Evolutionary conservation across 768 basidiomycete species (phyloP), one percentile per base, ranked within the genome.

Genomic region (Coprinopsis strossmayeri): DNA sequence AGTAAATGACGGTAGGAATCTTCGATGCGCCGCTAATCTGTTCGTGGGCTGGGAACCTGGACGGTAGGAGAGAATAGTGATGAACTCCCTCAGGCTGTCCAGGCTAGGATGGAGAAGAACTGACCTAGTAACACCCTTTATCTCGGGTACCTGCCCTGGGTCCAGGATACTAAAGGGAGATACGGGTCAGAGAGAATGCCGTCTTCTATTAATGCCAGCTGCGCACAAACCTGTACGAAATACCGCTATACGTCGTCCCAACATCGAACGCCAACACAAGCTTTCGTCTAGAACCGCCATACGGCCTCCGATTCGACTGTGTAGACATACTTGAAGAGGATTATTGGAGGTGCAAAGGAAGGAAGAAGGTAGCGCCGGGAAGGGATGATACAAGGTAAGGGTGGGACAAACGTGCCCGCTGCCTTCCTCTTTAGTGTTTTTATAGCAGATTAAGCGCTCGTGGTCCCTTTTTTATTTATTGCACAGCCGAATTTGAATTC

Each of bases 21-120:
- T 77, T 79, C 15, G 65, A 71, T n/a, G 73, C 69, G 0, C 73
- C 72, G 5, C 67, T 73, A 34, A 68, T 61, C 5, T 66, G 64
- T 20, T 73, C 71, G 43, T 78, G 74, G 0, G 67, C 72, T 3
- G 77, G 78, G 51, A 72, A 79, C 41, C 78, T 79, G 28, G 21
- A 25, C n/a, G n/a, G n/a, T n/a, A n/a, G n/a, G n/a, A n/a, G n/a
- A 3, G 18, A 13, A 2, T 25, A 28, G 18, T 5, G 9, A n/a
- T 7, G n/a, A 58, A 11, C 21, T 2, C 24, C 37, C 20, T n/a
- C 26, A 40, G n/a, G 45, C n/a, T 37, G 15, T 21, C 13, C 23
- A 18, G 10, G 24, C 59, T 58, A 35, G 62, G 59, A 35, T 59
- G 61, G 28, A 67, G 17, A 58, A 28, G 60, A 41, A 61, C 62